Percentiles rank a stretch among this genome's conserved stretches.
These are phyloP conservation scores for Neonothopanus nambi DNA, from an alignment of 1,284 basidiomycete genomes.

Conservation along the genomic window DNA sequence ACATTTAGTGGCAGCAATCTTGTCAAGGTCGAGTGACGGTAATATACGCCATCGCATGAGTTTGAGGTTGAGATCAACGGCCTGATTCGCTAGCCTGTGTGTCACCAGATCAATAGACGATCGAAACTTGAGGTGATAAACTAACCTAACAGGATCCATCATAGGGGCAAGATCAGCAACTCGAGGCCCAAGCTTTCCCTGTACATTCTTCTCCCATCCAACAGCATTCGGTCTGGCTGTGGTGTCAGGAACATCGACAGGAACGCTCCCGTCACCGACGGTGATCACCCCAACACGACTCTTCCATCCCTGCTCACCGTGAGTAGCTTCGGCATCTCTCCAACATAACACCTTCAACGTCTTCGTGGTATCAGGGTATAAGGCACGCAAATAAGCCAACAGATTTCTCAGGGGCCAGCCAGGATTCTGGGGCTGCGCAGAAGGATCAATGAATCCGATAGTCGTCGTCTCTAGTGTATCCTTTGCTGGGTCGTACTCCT, in stretches of 20 bases:
- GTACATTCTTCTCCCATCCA: slow-evolving; percentile 93
- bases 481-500: slow-evolving; percentile 49
- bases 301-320: slow-evolving; percentile 47
- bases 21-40: slow-evolving; percentile 87
- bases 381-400: slow-evolving; percentile 73
- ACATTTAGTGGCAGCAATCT: slow-evolving; percentile 78
- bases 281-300: slow-evolving; percentile 61
- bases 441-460: slow-evolving; percentile 87
- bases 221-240: slow-evolving; percentile 62
- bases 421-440: slow-evolving; percentile 73
- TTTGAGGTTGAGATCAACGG: slow-evolving; percentile 95
- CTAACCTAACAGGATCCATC: slow-evolving; percentile 87
- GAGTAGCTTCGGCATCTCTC: slow-evolving; percentile 59
- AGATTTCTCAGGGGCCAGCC: slow-evolving; percentile 97
- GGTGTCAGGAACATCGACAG: slow-evolving; percentile 15
- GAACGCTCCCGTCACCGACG: slow-evolving; percentile 26
- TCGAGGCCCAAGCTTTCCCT: slow-evolving; percentile 81
- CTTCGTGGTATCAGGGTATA: slow-evolving; percentile 49
- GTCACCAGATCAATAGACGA: not conserved
- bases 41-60: slow-evolving; percentile 98
- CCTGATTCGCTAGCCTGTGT: slow-evolving; percentile 86
- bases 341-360: slow-evolving; percentile 74
- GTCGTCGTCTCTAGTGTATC: slow-evolving; percentile 44
- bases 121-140: not conserved
- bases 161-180: slow-evolving; percentile 91